These are phyloP conservation scores for Raphidocelis subcapitata DNA, from an alignment of 139 green algal species.

Conservation along the genomic window DNA sequence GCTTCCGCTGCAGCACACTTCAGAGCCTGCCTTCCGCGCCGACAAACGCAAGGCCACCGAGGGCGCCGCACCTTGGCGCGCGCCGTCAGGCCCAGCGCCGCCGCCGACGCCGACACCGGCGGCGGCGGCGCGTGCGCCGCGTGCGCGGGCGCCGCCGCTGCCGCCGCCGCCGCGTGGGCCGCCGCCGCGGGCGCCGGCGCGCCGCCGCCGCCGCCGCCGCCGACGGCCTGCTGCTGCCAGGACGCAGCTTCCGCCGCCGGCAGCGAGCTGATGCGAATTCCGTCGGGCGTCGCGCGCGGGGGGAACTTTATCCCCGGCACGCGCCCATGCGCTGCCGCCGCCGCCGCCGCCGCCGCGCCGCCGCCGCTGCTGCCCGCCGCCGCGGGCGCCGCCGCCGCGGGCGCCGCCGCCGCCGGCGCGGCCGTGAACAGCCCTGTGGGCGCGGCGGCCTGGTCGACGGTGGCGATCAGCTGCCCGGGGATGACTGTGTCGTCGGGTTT, in stretches of 20 bases:
- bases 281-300: constrained; percentile 22
- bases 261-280: constrained; percentile 38
- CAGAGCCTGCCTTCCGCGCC: too few relatives aligned
- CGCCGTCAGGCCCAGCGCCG: background rate
- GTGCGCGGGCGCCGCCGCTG: background rate
- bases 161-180: background rate
- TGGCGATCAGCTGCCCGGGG: constrained; percentile 31
- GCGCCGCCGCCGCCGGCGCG: background rate
- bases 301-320: constrained; percentile 37
- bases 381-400: background rate
- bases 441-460: constrained; percentile 27
- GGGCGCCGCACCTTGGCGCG: too few relatives aligned
- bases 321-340: background rate
- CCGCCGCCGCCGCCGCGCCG: background rate
- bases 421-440: background rate
- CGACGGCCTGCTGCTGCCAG: background rate
- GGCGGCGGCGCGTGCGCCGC: background rate
- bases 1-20: too few relatives aligned
- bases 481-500: constrained; percentile 41
- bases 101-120: background rate
- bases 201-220: background rate
- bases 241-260: constrained; percentile 27
- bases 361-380: background rate
- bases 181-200: background rate
- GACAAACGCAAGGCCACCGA: too few relatives aligned